Evolutionary conservation across 441 rosid genomes (phyloP).

Genomic region (Adansonia grandidieri): DNA sequence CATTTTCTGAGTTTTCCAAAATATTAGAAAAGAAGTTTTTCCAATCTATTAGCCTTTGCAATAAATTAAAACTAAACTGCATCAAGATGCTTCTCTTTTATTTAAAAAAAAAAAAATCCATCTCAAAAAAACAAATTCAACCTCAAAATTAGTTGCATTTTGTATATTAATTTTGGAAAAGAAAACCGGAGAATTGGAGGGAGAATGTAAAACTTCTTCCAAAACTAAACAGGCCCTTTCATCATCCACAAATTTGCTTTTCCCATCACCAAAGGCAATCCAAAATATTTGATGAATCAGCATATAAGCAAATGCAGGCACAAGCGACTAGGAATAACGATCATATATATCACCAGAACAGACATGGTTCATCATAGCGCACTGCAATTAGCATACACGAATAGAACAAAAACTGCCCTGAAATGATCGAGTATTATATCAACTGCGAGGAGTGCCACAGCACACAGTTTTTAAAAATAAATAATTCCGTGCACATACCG

Average conservation of each 20-base stretch:
- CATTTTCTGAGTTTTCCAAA: not conserved
- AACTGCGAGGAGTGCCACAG: constrained; percentile 18
- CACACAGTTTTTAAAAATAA: not conserved
- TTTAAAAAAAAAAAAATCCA: not conserved
- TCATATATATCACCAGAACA: not conserved
- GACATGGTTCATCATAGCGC: not conserved
- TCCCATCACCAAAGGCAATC: not conserved
- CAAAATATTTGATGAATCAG: not conserved
- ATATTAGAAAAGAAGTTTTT: not conserved
- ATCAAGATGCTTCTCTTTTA: not conserved
- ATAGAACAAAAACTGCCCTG: not conserved
- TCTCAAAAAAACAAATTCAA: not conserved
- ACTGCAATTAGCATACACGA: not conserved
- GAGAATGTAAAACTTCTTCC: not conserved
- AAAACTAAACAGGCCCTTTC: not conserved
- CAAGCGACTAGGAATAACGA: not conserved
- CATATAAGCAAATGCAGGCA: not conserved
- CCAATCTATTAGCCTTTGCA: constrained; percentile 2
- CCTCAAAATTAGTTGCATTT: not conserved
- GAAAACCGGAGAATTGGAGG: not conserved
- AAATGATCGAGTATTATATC: constrained; percentile 15
- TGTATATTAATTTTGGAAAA: not conserved
- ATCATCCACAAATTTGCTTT: not conserved
- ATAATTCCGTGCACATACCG: constrained; percentile 53
- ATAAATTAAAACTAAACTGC: not conserved